Evolutionary conservation across 148 eudicot species (phyloP).

Genomic region (Vaccinium vitisidaea): DNA sequence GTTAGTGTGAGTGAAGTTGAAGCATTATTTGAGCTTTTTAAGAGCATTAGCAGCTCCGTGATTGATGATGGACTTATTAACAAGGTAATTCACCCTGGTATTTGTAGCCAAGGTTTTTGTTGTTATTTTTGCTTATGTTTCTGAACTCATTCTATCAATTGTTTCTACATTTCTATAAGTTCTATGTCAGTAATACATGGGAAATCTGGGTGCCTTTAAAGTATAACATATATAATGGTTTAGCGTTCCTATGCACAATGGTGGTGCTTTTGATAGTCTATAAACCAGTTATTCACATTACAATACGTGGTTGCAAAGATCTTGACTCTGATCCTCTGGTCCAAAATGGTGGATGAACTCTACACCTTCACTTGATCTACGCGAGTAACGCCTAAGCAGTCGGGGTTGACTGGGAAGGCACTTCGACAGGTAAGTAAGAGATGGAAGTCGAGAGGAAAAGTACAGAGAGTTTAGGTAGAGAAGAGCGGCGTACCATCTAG

Average conservation of each 20-base stretch:
- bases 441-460: no score
- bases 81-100: conserved; percentile 53
- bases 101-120: neutral
- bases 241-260: neutral
- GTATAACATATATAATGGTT: neutral
- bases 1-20: conserved; percentile 99
- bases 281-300: neutral
- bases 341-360: no score
- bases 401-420: no score
- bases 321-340: no score
- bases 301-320: neutral
- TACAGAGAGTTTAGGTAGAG: no score
- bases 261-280: neutral
- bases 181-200: neutral
- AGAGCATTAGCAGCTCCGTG: conserved; percentile 88
- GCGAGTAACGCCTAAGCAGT: no score
- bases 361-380: no score
- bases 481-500: no score
- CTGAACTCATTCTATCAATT: neutral
- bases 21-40: conserved; percentile 88
- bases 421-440: no score
- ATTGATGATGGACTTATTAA: conserved; percentile 92
- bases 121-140: neutral
- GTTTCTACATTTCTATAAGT: neutral
- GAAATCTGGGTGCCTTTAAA: neutral